Conservation (phyloP, 2,329 filamentous ascomycete genomes). For the Colletotrichum siamense region DNA sequence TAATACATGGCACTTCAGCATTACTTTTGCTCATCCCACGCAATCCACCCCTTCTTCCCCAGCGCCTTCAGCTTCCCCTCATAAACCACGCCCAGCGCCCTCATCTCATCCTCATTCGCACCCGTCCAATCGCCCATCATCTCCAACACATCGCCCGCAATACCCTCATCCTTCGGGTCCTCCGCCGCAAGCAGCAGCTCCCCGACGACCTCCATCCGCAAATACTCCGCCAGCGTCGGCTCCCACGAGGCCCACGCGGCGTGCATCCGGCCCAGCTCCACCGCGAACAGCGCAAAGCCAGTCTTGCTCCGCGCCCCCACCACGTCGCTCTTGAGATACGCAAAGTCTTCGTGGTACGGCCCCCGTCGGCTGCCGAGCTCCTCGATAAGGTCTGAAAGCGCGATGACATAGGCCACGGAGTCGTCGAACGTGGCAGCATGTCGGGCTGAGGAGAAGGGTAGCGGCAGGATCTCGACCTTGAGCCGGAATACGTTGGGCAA, state of each 20-base stretch:
- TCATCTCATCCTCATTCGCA: neutral
- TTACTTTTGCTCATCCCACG: neutral
- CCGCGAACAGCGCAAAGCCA: neutral
- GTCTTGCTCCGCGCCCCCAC: neutral
- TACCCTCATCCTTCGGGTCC: neutral
- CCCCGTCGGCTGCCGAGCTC: slow-evolving; percentile 9
- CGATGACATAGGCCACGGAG: neutral
- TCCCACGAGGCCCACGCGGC: neutral
- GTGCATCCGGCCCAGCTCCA: neutral
- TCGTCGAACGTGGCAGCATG: neutral
- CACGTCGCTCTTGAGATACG: slow-evolving; percentile 8
- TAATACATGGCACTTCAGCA: neutral
- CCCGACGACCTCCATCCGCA: neutral
- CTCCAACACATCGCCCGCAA: neutral
- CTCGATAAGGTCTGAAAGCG: slow-evolving; percentile 18
- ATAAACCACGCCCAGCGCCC: neutral
- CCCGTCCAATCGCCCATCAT: neutral
- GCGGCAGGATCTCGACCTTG: slow-evolving; percentile 15
- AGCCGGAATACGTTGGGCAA: slow-evolving; percentile 25
- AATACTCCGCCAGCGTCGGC: neutral
- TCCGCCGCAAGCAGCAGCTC: neutral
- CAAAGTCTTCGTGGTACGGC: slow-evolving; percentile 30
- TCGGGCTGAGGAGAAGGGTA: slow-evolving; percentile 1
- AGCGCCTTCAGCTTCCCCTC: neutral
- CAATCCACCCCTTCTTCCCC: neutral